Base-by-base conservation (phyloP, 179 eudicot species). In the Corrigiola litoralis region DNA sequence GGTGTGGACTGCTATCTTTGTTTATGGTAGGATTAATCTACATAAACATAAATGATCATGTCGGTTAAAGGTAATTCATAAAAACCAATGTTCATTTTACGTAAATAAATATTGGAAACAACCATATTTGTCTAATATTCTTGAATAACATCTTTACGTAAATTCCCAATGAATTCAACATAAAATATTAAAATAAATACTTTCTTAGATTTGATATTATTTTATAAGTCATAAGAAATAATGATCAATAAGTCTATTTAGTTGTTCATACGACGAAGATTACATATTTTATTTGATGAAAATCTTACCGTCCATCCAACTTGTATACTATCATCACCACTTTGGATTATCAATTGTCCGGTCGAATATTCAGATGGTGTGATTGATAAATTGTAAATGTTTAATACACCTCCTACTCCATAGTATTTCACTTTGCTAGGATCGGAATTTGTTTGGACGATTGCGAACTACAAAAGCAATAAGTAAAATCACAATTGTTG, bases 221-320 rank as follows among this genome's bases (percentile, higher is more conserved):
- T n/a, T n/a, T n/a, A n/a, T n/a, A n/a, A n/a, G n/a, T n/a, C n/a
- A n/a, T n/a, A n/a, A n/a, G n/a, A n/a, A n/a, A n/a, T n/a, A n/a
- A n/a, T n/a, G n/a, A n/a, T n/a, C n/a, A n/a, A n/a, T n/a, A n/a
- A n/a, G n/a, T n/a, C n/a, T n/a, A n/a, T n/a, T n/a, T n/a, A n/a
- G n/a, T n/a, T n/a, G n/a, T n/a, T n/a, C n/a, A n/a, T n/a, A n/a
- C n/a, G n/a, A n/a, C n/a, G n/a, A n/a, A n/a, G n/a, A n/a, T n/a
- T n/a, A n/a, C n/a, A n/a, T n/a, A n/a, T n/a, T n/a, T 23, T 49
- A 2, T 23, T 17, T 49, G 29, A 8, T 49, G 10, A 17, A 38
- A 8, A 11, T 40, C 66, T 48, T 68, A 68, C 66, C 4, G 21
- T 68, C 72, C 65, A 59, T 59, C 72, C 66, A 49, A 68, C 65